Base-by-base conservation (phyloP, 805 yeast genomes). In the Pichia sporocuriosa region DNA sequence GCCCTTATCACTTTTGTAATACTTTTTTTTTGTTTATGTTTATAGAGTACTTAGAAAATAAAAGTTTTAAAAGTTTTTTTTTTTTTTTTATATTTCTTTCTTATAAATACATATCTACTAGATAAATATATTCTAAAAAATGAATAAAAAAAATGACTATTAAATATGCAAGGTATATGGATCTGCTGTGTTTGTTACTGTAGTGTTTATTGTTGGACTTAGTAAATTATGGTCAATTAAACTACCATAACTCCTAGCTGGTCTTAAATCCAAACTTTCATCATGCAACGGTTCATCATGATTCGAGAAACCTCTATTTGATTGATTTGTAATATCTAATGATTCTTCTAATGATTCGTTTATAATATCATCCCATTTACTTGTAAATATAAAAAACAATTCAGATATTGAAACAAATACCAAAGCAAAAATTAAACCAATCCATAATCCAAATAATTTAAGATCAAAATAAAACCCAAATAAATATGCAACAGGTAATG, bases 381-480 rank as follows among this genome's bases (percentile, higher is more conserved):
- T 56, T 2, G 42, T 43, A 10, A 53, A 16, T 9, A 59, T 61
- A 43, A 51, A 54, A 39, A 44, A 56, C 16, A 52, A 62, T 50
- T 76, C 82, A 17, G 69, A 62, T 4, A 58, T 44, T 9, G 79
- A 72, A 39, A 75, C 69, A 16, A 74, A 58, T 2, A 72, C 51
- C 40, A 79, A 65, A 6, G 81, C 83, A 36, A 69, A 61, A 32
- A 75, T 67, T 51, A 73, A 65, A 31, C 84, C 81, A 27, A 72
- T 59, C 89, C 89, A 80, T 37, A 79, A 64, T 3, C 89, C 89
- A 41, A 68, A 65, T 39, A 79, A 65, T 21, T 73, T 67, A 32
- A 74, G 66, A 16, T 67, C 62, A 54, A 68, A 65, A 23, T 65
- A 62, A 54, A 81, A 81, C 1, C 81, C 68, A 37, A 79, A 61